These are phyloP conservation scores for Solanum raphanifolium DNA, from an alignment of 257 asterid genomes.

Conservation along the genomic window DNA sequence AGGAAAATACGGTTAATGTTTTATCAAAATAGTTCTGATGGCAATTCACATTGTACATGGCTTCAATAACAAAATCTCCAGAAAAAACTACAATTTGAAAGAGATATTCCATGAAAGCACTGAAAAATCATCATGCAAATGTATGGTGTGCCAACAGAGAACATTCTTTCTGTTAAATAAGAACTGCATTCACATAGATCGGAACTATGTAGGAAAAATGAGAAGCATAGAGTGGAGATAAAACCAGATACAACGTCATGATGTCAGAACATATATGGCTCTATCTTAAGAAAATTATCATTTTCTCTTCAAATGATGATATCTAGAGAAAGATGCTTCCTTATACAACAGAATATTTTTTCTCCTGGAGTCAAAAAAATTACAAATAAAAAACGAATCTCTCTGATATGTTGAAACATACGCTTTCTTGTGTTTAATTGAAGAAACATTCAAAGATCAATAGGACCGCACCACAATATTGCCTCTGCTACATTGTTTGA, in stretches of 20 bases:
- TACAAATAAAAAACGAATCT: neutral
- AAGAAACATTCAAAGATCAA: neutral
- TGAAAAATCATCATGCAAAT: neutral
- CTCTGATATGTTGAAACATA: neutral
- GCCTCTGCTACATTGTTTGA: neutral
- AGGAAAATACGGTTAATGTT: neutral
- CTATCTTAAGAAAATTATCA: neutral
- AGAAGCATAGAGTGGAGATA: neutral
- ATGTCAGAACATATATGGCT: neutral
- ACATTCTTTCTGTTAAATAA: neutral
- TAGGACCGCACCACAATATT: neutral
- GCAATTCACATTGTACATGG: neutral
- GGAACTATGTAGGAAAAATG: neutral
- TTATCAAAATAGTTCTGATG: neutral
- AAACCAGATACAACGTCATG: neutral
- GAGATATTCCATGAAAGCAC: neutral
- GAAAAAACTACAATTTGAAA: neutral
- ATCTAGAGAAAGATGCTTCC: neutral
- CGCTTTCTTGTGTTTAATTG: neutral
- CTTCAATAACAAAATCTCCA: neutral
- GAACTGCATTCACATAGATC: neutral
- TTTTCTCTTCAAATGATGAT: neutral
- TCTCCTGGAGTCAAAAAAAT: neutral
- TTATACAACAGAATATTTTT: neutral
- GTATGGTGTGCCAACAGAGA: neutral